Percentiles rank a stretch among this genome's conserved stretches.
Evolutionary conservation across 2,329 filamentous ascomycete species (phyloP).

Genomic region (Apiospora malaysiana): DNA sequence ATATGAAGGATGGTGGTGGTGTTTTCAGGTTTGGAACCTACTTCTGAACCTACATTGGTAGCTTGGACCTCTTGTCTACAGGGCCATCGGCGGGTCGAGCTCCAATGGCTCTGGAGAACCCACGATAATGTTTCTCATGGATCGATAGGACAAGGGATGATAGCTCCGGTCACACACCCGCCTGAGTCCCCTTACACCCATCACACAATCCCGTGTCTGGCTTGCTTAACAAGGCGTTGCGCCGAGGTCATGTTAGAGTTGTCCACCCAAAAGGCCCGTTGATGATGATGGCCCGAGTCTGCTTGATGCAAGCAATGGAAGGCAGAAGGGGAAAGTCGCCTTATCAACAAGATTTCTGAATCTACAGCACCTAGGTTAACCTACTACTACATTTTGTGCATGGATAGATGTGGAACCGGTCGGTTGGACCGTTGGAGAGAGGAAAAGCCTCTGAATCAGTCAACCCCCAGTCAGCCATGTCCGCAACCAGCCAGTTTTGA

Average conservation of each 20-base stretch:
- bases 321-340: not conserved
- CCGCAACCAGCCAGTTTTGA: conserved; percentile 9
- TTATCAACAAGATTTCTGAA: not conserved
- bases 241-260: conserved; percentile 11
- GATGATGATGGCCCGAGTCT: not conserved
- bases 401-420: not conserved
- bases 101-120: conserved; percentile 18
- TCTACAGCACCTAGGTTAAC: not conserved
- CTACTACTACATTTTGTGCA: too few relatives aligned
- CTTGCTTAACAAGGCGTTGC: conserved; percentile 9
- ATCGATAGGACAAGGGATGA: conserved; percentile 18
- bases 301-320: not conserved
- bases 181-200: conserved; percentile 11
- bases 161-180: conserved; percentile 1
- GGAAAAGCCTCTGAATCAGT: not conserved
- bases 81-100: conserved; percentile 6
- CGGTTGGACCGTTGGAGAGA: not conserved
- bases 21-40: conserved; percentile 17
- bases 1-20: conserved; percentile 4
- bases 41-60: conserved; percentile 17
- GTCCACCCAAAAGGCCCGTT: not conserved
- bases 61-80: conserved; percentile 14
- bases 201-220: not conserved
- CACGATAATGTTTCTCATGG: conserved; percentile 16
- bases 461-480: not conserved